phyloP scores from a whole-genome alignment of 768 basidiomycete genomes.

The Suillus weaverae region DNA sequence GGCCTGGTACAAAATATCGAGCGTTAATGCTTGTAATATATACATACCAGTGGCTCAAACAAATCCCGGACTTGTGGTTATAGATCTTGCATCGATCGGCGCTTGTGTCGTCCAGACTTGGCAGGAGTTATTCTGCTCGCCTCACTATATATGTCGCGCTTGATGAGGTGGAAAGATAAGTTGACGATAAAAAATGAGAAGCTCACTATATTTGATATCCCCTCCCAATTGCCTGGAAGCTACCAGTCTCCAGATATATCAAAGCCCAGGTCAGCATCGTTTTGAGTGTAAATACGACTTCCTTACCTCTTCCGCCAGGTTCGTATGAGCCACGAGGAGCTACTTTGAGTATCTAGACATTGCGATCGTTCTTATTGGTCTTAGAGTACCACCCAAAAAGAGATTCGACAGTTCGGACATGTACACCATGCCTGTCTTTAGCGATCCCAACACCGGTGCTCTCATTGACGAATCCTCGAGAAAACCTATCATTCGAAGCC shows the following conservation, averaged over 20 bases:
- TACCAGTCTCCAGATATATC: slow-evolving; percentile 32
- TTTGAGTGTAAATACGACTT: background rate
- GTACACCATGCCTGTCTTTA: slow-evolving; percentile 48
- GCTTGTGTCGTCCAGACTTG: background rate
- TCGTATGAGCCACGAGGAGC: slow-evolving; percentile 33
- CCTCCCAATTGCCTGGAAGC: slow-evolving; percentile 20
- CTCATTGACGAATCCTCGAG: slow-evolving; percentile 48
- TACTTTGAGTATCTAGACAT: slow-evolving; percentile 51
- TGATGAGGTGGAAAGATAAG: background rate
- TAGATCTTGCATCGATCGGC: background rate
- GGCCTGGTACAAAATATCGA: no score
- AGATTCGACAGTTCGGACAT: slow-evolving; percentile 21
- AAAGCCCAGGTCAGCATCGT: slow-evolving; percentile 28
- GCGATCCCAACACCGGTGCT: slow-evolving; percentile 38
- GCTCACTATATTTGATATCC: slow-evolving; percentile 30
- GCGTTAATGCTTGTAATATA: no score
- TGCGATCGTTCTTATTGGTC: slow-evolving; percentile 32
- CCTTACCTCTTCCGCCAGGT: slow-evolving; percentile 13
- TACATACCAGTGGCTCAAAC: background rate
- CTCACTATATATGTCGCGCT: background rate
- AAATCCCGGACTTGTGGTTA: background rate
- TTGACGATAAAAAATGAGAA: background rate
- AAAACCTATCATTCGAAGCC: slow-evolving; percentile 36
- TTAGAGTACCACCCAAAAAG: slow-evolving; percentile 11
- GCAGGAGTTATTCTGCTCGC: background rate